Evolutionary conservation across 345 rosid species (phyloP).

Genomic region (Punica granatum): DNA sequence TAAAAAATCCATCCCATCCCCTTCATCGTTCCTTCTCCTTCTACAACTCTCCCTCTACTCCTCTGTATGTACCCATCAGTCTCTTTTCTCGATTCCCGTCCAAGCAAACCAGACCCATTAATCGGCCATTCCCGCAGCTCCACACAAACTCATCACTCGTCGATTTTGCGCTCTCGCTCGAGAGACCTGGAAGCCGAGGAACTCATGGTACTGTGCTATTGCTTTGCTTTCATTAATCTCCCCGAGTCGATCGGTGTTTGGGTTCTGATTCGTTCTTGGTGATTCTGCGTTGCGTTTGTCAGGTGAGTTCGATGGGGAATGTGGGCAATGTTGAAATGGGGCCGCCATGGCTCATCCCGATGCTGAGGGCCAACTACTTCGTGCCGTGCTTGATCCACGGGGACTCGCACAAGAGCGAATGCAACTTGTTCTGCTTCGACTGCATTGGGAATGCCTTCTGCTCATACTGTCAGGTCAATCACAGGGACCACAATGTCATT

Average conservation of each 20-base stretch:
- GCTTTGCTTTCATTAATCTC: too few relatives aligned
- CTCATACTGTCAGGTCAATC: constrained; percentile 27
- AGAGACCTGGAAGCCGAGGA: too few relatives aligned
- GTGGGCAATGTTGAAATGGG: constrained; percentile 11
- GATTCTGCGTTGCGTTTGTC: not conserved
- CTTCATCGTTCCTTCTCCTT: not conserved
- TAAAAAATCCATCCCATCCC: not conserved
- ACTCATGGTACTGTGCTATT: not conserved
- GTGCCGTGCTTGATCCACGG: constrained; percentile 25
- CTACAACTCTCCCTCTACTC: constrained; percentile 7
- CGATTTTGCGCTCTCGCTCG: too few relatives aligned
- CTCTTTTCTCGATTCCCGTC: constrained; percentile 2
- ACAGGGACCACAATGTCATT: constrained; percentile 26
- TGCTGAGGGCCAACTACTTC: constrained; percentile 32
- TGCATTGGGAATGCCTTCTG: constrained; percentile 31
- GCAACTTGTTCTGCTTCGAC: constrained; percentile 41
- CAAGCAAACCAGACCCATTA: constrained; percentile 4
- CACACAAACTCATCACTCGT: not conserved
- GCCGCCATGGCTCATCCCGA: constrained; percentile 31
- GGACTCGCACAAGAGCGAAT: constrained; percentile 37
- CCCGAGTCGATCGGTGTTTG: not conserved
- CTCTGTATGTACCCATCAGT: constrained; percentile 3
- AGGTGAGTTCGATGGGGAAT: constrained; percentile 20
- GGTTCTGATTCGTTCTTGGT: not conserved
- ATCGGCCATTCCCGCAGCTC: not conserved